Evolutionary conservation across 176 grass and related monocot genomes (phyloP).

Genomic region (Aegilops bicornis): DNA sequence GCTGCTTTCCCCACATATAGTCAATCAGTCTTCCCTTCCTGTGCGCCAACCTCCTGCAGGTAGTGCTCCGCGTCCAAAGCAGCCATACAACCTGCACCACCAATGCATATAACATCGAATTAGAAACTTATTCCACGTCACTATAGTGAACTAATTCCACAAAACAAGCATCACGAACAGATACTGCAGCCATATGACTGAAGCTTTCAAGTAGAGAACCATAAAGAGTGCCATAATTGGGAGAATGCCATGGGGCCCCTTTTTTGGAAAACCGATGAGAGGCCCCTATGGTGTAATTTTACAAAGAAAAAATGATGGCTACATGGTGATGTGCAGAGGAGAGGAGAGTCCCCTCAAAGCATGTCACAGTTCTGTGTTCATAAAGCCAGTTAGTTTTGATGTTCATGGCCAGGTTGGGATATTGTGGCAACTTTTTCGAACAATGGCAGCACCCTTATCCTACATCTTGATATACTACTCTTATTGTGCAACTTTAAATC

Average conservation of each 20-base stretch:
- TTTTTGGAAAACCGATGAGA: too few relatives aligned
- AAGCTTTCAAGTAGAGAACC: neutral
- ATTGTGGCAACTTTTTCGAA: neutral
- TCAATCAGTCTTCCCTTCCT: constrained; percentile 72
- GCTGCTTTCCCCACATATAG: constrained; percentile 29
- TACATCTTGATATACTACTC: neutral
- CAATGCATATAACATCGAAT: neutral
- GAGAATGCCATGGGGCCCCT: neutral
- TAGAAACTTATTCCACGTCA: neutral
- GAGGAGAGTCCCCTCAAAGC: neutral
- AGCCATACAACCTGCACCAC: constrained; percentile 84
- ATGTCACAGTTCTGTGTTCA: neutral
- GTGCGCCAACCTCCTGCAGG: constrained; percentile 76
- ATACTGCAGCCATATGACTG: neutral
- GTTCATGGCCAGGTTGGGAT: neutral
- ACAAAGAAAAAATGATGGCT: neutral
- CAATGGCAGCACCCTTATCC: neutral
- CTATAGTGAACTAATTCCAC: neutral
- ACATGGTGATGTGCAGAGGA: neutral
- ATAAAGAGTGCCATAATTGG: neutral
- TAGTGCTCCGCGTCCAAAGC: constrained; percentile 96
- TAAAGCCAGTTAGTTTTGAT: neutral
- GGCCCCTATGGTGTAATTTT: too few relatives aligned
- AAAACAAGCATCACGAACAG: neutral
- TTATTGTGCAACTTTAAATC: neutral